phyloP scores from a whole-genome alignment of 352 stramenopile species.

The Pythium coloratum region DNA sequence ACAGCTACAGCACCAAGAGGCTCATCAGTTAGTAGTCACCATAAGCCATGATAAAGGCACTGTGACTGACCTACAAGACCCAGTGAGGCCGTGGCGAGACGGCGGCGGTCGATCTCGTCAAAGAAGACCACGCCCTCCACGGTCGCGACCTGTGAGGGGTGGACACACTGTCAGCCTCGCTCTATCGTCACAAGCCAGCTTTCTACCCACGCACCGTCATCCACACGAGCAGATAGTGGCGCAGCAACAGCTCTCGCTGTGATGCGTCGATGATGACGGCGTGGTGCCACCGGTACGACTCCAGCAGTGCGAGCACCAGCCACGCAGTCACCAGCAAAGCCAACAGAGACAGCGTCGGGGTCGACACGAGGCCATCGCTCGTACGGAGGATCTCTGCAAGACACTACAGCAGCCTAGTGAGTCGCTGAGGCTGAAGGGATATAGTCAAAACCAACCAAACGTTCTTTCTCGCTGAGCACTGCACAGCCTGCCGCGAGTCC shows the following conservation, averaged over 20 bases:
- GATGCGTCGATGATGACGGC: slow-evolving; percentile 14
- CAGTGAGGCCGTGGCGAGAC: background rate
- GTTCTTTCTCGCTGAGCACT: slow-evolving; percentile 41
- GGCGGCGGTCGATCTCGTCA: slow-evolving; percentile 15
- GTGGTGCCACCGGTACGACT: slow-evolving; percentile 27
- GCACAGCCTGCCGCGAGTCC: slow-evolving; percentile 27
- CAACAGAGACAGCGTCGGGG: background rate
- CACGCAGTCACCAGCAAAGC: slow-evolving; percentile 12
- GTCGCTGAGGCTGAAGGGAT: too few species aligned
- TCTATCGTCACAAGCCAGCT: background rate
- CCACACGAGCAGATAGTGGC: slow-evolving; percentile 12
- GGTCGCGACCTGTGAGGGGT: slow-evolving; percentile 16
- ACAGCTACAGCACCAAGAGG: slow-evolving; percentile 4
- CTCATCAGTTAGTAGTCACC: background rate
- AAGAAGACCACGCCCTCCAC: slow-evolving; percentile 24
- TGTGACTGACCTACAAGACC: slow-evolving; percentile 14
- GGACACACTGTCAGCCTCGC: background rate
- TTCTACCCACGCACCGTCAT: slow-evolving; percentile 3
- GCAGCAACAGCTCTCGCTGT: background rate
- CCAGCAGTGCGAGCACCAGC: slow-evolving; percentile 13
- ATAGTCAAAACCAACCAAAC: too few species aligned
- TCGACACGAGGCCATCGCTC: background rate
- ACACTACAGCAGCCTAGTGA: slow-evolving; percentile 13
- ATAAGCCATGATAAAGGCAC: background rate
- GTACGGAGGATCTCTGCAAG: slow-evolving; percentile 13